Base-by-base conservation (phyloP, 139 green algal species). In the Chlorella sorokiniana region DNA sequence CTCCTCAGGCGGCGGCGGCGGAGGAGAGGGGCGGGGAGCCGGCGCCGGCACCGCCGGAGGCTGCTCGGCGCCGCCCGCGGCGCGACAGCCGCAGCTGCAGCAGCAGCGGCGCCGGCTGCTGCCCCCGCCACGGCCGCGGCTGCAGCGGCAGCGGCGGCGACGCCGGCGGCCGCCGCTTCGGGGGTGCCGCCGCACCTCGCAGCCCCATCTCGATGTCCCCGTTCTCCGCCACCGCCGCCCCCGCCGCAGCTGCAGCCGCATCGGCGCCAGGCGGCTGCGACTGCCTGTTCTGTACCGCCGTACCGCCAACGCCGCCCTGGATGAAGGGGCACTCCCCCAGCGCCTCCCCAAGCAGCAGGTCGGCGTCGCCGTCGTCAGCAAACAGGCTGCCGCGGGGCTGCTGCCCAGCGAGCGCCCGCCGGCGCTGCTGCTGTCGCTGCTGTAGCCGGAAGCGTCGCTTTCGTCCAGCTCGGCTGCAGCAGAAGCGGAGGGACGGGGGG, bases 241-340 rank as follows among this genome's bases (percentile, higher is more conserved):
- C 65, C 20, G 16, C 38, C 51, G 38, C 65, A 33, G 37, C 27
- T 9, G 62, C 62, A 37, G 62, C 20, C 8, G 5, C 63, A 27
- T 7, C 38, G 38, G 33, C 45, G 14, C 10, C 45, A 54, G 45
- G 45, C 45, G 40, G 67, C 67, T 54, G 22, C 4, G 23, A 25
- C n/a, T 35, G 6, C 7, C 51, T 9, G 44, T 25, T 41, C 37
- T 40, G 54, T 14, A 5, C 23, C 73, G 29, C 23, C 45, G n/a
- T 18, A 25, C 51, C 33, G 25, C 35, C 0, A 8, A 23, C 27
- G 2, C 37, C 37, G 35, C 22, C 40, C n/a, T 73, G 29, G 4
- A 81, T 59, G 41, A 81, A 72, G n/a, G 75, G 75, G 61, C 75
- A 81, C 59, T 81, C 75, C 75, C 72, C 75, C 1, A 72, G 6